phyloP scores from a whole-genome alignment of 129 eudicot species.

The Silybum marianum region DNA sequence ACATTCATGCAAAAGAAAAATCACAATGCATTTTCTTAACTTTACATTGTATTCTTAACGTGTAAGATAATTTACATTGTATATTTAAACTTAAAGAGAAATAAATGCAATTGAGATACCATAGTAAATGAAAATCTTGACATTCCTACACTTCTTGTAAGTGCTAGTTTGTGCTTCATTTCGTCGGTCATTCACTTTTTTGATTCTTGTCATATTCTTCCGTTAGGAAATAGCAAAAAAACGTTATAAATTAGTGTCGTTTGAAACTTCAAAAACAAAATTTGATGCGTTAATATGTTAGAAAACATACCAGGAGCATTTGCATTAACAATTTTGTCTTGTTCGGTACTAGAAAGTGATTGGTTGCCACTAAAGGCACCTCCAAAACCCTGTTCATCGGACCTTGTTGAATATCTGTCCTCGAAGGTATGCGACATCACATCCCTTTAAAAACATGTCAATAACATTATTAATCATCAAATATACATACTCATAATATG shows the following conservation, averaged over 20 bases:
- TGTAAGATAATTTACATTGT: background rate
- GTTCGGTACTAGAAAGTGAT: slow-evolving; percentile 35
- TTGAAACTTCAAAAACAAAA: background rate
- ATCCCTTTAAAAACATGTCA: slow-evolving; percentile 43
- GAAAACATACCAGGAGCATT: slow-evolving; percentile 49
- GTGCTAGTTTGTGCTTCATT: slow-evolving; percentile 26
- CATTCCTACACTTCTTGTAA: slow-evolving; percentile 6
- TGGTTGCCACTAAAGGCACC: slow-evolving; percentile 57
- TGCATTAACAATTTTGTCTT: slow-evolving; percentile 41
- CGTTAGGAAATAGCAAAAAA: background rate
- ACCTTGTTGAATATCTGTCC: slow-evolving; percentile 67
- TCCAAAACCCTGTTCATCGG: slow-evolving; percentile 84
- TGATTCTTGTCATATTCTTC: slow-evolving; percentile 50
- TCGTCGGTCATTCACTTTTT: slow-evolving; percentile 45
- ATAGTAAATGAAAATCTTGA: background rate
- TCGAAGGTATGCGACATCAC: slow-evolving; percentile 60
- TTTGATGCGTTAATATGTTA: background rate
- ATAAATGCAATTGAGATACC: background rate
- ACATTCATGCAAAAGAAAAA: background rate
- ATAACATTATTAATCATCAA: background rate
- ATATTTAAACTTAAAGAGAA: background rate
- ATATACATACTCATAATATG: background rate
- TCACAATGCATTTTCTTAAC: background rate
- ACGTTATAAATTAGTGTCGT: background rate
- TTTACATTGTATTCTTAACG: background rate